These are phyloP conservation scores for Talaromyces proteolyticus DNA, from an alignment of 495 filamentous ascomycete species.

Conservation along the genomic window DNA sequence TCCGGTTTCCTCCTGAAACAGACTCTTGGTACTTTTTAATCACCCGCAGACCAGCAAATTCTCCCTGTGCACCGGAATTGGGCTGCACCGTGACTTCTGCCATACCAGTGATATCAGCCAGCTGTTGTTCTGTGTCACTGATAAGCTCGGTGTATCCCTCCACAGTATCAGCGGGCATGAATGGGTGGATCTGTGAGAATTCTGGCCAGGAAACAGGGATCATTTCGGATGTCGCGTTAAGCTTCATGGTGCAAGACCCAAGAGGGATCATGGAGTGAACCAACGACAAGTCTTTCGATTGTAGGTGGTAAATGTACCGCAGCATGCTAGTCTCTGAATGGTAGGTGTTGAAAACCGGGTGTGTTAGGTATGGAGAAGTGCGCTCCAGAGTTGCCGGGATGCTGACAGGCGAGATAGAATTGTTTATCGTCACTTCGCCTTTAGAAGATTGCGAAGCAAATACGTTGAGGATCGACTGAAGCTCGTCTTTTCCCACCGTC, in stretches of 20 bases:
- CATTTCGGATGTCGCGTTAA: conserved; percentile 95
- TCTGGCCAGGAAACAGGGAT: conserved; percentile 79
- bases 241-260: conserved; percentile 99
- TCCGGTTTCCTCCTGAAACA: conserved; percentile 60
- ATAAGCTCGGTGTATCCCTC: conserved; percentile 68
- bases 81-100: conserved; percentile 86
- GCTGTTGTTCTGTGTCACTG: conserved; percentile 64
- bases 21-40: conserved; percentile 83
- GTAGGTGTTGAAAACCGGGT: conserved; percentile 94
- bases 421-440: conserved; percentile 32
- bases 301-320: conserved; percentile 89
- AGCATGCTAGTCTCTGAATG: conserved; percentile 96
- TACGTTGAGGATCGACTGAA: conserved; percentile 53
- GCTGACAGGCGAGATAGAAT: conserved; percentile 36
- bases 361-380: conserved; percentile 72
- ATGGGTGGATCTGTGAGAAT: conserved; percentile 84
- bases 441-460: conserved; percentile 42
- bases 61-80: conserved; percentile 95
- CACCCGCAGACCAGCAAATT: conserved; percentile 88
- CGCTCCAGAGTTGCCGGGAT: conserved; percentile 61
- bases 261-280: conserved; percentile 98
- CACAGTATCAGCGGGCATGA: conserved; percentile 56
- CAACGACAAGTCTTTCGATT: conserved; percentile 92
- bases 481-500: conserved; percentile 56
- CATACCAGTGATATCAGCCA: conserved; percentile 87